Conservation (phyloP, 768 basidiomycete genomes). For the Tylopilus balloui region DNA sequence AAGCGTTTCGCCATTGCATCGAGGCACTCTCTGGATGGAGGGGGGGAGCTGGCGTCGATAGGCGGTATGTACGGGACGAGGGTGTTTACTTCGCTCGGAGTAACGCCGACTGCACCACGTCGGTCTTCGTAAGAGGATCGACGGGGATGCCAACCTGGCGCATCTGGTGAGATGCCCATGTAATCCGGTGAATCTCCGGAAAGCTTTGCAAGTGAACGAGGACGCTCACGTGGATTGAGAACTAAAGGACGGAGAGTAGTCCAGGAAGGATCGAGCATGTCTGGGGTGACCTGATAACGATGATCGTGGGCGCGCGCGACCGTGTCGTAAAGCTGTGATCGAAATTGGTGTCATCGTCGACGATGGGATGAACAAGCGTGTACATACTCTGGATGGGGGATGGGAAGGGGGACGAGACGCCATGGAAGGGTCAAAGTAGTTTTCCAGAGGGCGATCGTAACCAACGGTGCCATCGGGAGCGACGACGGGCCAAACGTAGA, state of each 20-base stretch:
- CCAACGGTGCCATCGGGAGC: conserved; percentile 14
- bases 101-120: conserved; percentile 20
- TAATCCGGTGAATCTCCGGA: conserved; percentile 17
- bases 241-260: conserved; percentile 10
- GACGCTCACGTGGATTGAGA: conserved; percentile 14
- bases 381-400: conserved; percentile 17
- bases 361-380: background rate
- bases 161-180: conserved; percentile 22
- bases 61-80: conserved; percentile 24
- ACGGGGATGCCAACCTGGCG: conserved; percentile 23
- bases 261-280: conserved; percentile 12
- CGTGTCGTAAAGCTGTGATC: conserved; percentile 28
- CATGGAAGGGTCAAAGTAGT: conserved; percentile 25
- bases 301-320: conserved; percentile 27
- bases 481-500: conserved; percentile 8
- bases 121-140: conserved; percentile 25
- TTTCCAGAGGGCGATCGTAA: conserved; percentile 23
- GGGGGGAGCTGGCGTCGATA: conserved; percentile 17
- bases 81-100: conserved; percentile 26
- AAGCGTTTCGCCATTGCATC: conserved; percentile 12
- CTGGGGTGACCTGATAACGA: conserved; percentile 9
- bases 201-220: conserved; percentile 14
- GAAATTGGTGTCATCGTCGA: background rate
- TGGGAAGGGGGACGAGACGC: conserved; percentile 15
- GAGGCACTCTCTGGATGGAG: conserved; percentile 17